These are phyloP conservation scores for Tieghemostelium lacteum DNA, from an alignment of 78 protist species.

Conservation along the genomic window DNA sequence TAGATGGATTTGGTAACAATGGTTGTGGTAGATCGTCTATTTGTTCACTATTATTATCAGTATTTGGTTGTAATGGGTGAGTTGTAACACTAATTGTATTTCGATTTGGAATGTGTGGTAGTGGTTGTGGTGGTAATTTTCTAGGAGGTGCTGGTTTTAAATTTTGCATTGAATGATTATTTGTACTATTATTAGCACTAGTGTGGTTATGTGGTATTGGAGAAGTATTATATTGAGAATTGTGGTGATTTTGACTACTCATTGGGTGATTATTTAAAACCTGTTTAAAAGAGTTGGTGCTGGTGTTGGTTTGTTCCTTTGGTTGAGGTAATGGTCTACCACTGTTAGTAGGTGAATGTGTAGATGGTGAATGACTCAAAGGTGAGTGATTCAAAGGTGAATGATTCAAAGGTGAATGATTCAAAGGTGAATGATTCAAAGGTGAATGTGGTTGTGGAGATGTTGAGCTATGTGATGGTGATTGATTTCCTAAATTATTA, in stretches of 20 bases:
- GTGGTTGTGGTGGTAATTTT: background rate
- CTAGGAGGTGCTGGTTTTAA: background rate
- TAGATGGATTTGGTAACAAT: background rate
- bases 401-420: background rate
- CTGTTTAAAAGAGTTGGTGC: no score
- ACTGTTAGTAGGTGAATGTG: background rate
- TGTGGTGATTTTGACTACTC: background rate
- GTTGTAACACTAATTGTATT: background rate
- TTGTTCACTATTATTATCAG: background rate
- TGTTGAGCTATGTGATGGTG: background rate
- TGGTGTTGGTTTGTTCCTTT: background rate
- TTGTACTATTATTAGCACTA: background rate
- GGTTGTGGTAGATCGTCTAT: background rate
- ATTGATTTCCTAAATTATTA: no score
- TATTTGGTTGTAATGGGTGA: background rate
- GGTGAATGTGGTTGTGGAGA: constrained; percentile 17
- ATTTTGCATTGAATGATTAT: no score
- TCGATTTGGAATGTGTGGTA: no score
- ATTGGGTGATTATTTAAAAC: no score
- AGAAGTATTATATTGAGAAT: background rate
- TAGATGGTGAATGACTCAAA: background rate
- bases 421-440: background rate
- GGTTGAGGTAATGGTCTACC: background rate
- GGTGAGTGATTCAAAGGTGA: background rate
- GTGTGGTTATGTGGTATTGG: background rate